Conservation (phyloP, 257 asterid genomes). For the Przewalskia tangutica region DNA sequence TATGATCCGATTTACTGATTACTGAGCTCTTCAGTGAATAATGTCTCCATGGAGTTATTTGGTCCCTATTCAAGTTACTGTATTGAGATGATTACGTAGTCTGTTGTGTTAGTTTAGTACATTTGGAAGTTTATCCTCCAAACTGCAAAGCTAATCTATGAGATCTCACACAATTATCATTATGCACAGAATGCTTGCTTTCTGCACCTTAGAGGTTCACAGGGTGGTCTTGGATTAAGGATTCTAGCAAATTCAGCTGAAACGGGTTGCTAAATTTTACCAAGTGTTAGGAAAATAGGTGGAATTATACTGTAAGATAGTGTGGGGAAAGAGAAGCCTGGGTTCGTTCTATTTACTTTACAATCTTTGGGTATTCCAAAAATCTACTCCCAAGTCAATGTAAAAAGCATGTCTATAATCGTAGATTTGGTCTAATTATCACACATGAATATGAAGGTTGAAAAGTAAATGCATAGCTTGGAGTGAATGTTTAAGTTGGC, state of each 20-base stretch:
- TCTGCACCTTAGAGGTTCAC: too few relatives aligned
- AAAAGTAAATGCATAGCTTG: not conserved
- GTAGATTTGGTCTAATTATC: not conserved
- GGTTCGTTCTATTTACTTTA: not conserved
- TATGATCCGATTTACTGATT: not conserved
- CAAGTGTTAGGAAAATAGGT: too few relatives aligned
- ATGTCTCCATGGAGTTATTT: not conserved
- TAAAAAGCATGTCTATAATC: not conserved
- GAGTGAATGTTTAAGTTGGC: not conserved
- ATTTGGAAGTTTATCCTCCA: too few relatives aligned
- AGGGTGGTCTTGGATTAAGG: too few relatives aligned
- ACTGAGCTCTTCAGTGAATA: not conserved
- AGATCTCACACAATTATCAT: too few relatives aligned
- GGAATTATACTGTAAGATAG: too few relatives aligned
- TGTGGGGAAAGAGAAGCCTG: too few relatives aligned
- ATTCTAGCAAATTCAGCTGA: too few relatives aligned
- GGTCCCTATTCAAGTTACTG: not conserved
- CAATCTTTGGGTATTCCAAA: not conserved
- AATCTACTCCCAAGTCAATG: not conserved
- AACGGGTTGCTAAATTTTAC: too few relatives aligned
- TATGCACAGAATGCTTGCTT: too few relatives aligned
- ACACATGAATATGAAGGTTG: not conserved
- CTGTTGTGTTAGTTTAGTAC: not conserved
- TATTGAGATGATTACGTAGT: not conserved
- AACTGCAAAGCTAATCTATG: too few relatives aligned